Evolutionary conservation across 2,329 filamentous ascomycete genomes (phyloP).

Genomic region (Ceratocystis papillata): DNA sequence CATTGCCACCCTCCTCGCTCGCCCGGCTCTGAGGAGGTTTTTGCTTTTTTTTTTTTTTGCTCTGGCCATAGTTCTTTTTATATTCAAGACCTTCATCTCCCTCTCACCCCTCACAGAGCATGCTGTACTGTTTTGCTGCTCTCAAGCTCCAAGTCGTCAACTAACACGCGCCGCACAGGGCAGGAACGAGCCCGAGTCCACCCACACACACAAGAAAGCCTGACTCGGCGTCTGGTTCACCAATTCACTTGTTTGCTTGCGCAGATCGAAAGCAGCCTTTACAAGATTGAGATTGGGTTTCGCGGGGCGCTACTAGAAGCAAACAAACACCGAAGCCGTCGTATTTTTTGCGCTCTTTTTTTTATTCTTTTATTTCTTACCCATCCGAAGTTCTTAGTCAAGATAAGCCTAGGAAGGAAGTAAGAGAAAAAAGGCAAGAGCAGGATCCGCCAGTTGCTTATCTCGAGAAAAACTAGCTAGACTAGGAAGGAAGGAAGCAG

Average conservation of each 20-base stretch:
- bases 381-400: background rate
- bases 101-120: background rate
- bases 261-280: background rate
- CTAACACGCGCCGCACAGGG: constrained; percentile 10
- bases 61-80: background rate
- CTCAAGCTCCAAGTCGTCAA: background rate
- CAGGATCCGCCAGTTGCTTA: background rate
- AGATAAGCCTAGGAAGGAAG: background rate
- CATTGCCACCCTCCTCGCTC: too few relatives aligned
- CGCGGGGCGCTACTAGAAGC: background rate
- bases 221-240: background rate
- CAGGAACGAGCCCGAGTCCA: constrained; percentile 1
- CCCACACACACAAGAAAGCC: background rate
- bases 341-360: background rate
- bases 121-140: background rate
- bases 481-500: background rate
- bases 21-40: too few relatives aligned
- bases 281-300: background rate
- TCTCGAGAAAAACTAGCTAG: background rate
- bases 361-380: background rate
- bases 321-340: background rate
- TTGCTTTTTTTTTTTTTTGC: background rate
- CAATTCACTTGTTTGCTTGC: background rate
- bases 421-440: background rate
- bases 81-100: background rate